phyloP scores from a whole-genome alignment of 2,329 filamentous ascomycete species.

The Mycosphaerella arachidis region DNA sequence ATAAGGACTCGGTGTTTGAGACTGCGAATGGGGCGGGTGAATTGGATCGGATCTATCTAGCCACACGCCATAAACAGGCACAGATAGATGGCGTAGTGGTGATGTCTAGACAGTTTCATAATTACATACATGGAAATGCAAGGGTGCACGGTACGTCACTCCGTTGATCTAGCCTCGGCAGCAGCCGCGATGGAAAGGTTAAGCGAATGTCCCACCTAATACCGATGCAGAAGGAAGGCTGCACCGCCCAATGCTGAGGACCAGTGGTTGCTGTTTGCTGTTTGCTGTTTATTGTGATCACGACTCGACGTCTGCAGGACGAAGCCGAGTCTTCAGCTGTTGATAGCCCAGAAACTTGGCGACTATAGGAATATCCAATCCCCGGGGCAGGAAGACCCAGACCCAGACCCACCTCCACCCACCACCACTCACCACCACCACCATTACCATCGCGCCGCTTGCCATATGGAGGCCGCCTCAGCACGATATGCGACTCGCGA shows the following conservation, averaged over 20 bases:
- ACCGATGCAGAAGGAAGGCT: not conserved
- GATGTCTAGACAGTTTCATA: not conserved
- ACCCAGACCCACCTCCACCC: not conserved
- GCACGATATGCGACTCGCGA: slow-evolving; percentile 93
- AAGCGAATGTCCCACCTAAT: not conserved
- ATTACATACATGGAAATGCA: not conserved
- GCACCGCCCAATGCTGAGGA: not conserved
- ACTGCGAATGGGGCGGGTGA: not conserved
- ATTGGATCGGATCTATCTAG: no score
- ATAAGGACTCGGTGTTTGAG: not conserved
- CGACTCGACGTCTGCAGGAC: not conserved
- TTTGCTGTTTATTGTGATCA: no score
- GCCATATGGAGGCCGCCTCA: slow-evolving; percentile 78
- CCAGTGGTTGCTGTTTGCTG: not conserved
- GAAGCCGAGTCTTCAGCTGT: not conserved
- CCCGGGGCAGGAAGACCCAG: slow-evolving; percentile 11
- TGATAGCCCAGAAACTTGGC: not conserved
- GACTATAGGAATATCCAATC: not conserved
- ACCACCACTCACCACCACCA: not conserved
- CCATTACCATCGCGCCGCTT: slow-evolving; percentile 4
- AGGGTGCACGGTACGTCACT: not conserved
- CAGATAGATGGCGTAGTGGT: not conserved
- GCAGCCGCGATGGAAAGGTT: not conserved
- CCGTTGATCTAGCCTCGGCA: not conserved
- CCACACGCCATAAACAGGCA: not conserved